Evolutionary conservation across 805 yeast genomes (phyloP).

Genomic region (Candida pseudofarinosa): DNA sequence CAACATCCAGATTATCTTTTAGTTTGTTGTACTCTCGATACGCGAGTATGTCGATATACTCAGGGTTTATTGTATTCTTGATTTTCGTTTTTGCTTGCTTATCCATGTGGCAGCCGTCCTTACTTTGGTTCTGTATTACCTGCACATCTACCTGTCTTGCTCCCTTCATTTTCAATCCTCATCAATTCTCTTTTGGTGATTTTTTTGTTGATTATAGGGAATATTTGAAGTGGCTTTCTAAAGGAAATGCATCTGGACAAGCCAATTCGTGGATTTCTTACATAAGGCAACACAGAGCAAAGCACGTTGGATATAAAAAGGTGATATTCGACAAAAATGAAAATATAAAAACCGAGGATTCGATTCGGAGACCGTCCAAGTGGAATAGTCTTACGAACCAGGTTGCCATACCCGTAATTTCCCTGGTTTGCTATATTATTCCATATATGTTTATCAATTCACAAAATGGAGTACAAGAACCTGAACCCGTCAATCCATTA

Average conservation of each 20-base stretch:
- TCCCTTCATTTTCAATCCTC: slow-evolving; percentile 53
- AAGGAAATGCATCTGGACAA: slow-evolving; percentile 70
- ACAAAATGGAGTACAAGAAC: slow-evolving; percentile 67
- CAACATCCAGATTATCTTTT: slow-evolving; percentile 77
- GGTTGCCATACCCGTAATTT: slow-evolving; percentile 14
- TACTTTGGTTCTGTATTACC: slow-evolving; percentile 58
- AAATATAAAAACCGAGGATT: neutral
- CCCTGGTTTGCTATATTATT: slow-evolving; percentile 31
- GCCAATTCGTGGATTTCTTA: slow-evolving; percentile 76
- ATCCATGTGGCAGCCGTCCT: slow-evolving; percentile 76
- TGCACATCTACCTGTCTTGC: slow-evolving; percentile 42
- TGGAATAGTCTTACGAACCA: slow-evolving; percentile 14
- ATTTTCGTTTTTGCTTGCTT: slow-evolving; percentile 71
- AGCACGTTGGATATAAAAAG: slow-evolving; percentile 21
- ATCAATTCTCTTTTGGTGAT: slow-evolving; percentile 45
- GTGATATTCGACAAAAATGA: slow-evolving; percentile 1
- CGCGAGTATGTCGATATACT: slow-evolving; percentile 70
- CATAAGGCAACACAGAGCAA: slow-evolving; percentile 30
- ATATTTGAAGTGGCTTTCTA: slow-evolving; percentile 65
- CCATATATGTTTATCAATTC: slow-evolving; percentile 82
- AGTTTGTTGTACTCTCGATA: slow-evolving; percentile 69
- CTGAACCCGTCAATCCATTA: slow-evolving; percentile 44
- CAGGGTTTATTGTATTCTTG: slow-evolving; percentile 67
- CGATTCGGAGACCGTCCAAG: slow-evolving; percentile 8
- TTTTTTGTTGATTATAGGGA: slow-evolving; percentile 49